Evolutionary conservation across 2,329 filamentous ascomycete species (phyloP).

Genomic region (Thielaviopsis cerberus): DNA sequence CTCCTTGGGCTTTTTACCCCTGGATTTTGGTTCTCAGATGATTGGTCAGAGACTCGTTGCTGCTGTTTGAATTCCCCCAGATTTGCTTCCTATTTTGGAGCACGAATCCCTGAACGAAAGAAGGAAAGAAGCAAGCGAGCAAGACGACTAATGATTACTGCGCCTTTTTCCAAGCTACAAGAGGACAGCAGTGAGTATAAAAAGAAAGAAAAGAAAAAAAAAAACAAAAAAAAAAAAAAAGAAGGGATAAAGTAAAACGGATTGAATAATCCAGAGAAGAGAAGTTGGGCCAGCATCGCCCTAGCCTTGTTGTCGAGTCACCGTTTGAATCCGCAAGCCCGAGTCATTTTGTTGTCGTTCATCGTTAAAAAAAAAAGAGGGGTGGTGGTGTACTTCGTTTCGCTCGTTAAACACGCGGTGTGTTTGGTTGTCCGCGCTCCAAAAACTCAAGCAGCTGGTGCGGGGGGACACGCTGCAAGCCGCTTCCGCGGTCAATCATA

Average conservation of each 20-base stretch:
- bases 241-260: too few relatives aligned
- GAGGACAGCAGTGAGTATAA: background rate
- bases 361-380: background rate
- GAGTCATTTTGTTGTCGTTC: background rate
- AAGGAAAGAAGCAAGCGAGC: too few relatives aligned
- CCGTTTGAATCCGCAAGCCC: too few relatives aligned
- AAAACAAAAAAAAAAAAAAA: too few relatives aligned
- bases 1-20: background rate
- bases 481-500: slow-evolving; percentile 40
- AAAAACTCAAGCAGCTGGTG: slow-evolving; percentile 39
- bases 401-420: slow-evolving; percentile 21
- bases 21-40: background rate
- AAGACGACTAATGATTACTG: too few relatives aligned
- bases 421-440: slow-evolving; percentile 30
- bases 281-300: too few relatives aligned
- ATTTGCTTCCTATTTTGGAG: background rate
- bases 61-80: background rate
- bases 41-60: background rate
- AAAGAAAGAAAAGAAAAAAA: background rate
- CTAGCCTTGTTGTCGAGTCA: too few relatives aligned
- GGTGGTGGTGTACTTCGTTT: too few relatives aligned
- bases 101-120: too few relatives aligned
- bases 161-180: too few relatives aligned
- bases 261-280: too few relatives aligned
- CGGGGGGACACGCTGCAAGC: slow-evolving; percentile 41